Conservation (phyloP, 805 yeast species). For the Kregervanrija pseudodelftensis region DNA sequence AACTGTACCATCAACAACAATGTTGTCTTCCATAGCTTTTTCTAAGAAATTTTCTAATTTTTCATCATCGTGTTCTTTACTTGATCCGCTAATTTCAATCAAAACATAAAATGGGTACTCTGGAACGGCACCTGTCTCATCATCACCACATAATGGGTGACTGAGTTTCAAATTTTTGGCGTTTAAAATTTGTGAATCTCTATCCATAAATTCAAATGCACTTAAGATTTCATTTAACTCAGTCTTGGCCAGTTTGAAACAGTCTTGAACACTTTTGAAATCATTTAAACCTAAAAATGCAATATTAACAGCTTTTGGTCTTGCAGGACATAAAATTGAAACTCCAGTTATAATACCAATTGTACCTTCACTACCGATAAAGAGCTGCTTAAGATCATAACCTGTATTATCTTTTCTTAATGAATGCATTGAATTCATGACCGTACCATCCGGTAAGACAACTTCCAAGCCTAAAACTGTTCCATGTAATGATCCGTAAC, state of each 20-base stretch:
- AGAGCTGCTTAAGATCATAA: conserved; percentile 83
- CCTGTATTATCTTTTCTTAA: conserved; percentile 95
- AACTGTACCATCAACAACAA: conserved; percentile 87
- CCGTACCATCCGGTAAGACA: conserved; percentile 85
- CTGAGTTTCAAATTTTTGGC: conserved; percentile 47
- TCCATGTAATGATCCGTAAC: conserved; percentile 92
- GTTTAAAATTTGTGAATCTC: conserved; percentile 58
- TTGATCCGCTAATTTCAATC: conserved; percentile 95
- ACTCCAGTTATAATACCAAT: conserved; percentile 87
- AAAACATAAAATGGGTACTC: conserved; percentile 84
- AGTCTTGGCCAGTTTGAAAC: conserved; percentile 68
- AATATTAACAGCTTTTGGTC: conserved; percentile 80
- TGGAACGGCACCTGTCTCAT: conserved; percentile 40
- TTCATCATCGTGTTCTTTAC: conserved; percentile 86
- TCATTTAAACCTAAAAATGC: conserved; percentile 79
- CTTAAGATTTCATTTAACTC: conserved; percentile 82
- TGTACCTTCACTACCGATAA: conserved; percentile 93
- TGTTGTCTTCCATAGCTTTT: conserved; percentile 72
- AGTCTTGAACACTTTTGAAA: conserved; percentile 77
- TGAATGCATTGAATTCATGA: conserved; percentile 72
- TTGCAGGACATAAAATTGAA: conserved; percentile 81
- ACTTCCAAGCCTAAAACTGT: conserved; percentile 86
- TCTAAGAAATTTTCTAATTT: conserved; percentile 84
- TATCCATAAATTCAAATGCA: conserved; percentile 93
- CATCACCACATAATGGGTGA: conserved; percentile 66